phyloP scores from a whole-genome alignment of 352 stramenopile species.

The Plasmopara viticola region DNA sequence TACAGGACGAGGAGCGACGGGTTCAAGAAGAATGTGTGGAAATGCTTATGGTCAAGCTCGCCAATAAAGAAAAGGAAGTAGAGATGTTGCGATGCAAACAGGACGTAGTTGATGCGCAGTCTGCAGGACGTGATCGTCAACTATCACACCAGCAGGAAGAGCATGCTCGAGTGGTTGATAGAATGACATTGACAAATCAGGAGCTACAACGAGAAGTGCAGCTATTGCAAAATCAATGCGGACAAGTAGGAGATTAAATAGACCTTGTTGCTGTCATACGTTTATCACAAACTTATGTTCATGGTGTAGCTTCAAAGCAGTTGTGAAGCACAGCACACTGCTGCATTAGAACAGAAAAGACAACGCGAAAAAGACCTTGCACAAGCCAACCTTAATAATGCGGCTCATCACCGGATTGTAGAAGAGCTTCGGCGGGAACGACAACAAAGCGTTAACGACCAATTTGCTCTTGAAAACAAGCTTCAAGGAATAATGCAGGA shows the following conservation, averaged over 20 bases:
- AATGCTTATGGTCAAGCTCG: slow-evolving; percentile 52
- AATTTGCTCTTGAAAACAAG: slow-evolving; percentile 22
- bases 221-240: slow-evolving; percentile 32
- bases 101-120: slow-evolving; percentile 13
- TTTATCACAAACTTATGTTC: not conserved
- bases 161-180: slow-evolving; percentile 5
- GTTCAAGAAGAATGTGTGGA: slow-evolving; percentile 58
- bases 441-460: slow-evolving; percentile 18
- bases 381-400: slow-evolving; percentile 19
- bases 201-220: slow-evolving; percentile 35
- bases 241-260: slow-evolving; percentile 21
- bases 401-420: slow-evolving; percentile 14
- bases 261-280: not conserved
- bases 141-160: slow-evolving; percentile 27
- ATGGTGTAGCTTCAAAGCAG: slow-evolving; percentile 28
- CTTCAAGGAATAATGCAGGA: slow-evolving; percentile 19
- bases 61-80: slow-evolving; percentile 57
- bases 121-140: slow-evolving; percentile 19
- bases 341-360: slow-evolving; percentile 29
- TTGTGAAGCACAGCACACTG: slow-evolving; percentile 24
- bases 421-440: slow-evolving; percentile 33
- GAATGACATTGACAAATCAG: slow-evolving; percentile 28
- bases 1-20: slow-evolving; percentile 45
- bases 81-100: slow-evolving; percentile 42
- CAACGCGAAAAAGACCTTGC: slow-evolving; percentile 36